These are phyloP conservation scores for Plasmodium chabaudi DNA, from an alignment of 169 alveolate species.

Conservation along the genomic window DNA sequence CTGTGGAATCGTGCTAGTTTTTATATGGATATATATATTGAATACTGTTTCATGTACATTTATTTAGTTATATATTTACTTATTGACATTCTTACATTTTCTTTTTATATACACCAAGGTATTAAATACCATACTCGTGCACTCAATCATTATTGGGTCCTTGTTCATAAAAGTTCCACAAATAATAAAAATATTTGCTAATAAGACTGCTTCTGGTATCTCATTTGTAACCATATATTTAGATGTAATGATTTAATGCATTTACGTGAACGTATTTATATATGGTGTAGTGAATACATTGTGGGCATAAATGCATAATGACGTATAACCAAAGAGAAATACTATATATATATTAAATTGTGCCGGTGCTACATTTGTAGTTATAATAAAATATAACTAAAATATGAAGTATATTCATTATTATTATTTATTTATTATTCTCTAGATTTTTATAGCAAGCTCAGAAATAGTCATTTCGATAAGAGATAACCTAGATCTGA, in stretches of 20 bases:
- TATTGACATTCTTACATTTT: slow-evolving; percentile 1
- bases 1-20: too few species aligned
- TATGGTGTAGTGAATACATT: slow-evolving; percentile 2
- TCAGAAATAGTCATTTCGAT: slow-evolving; percentile 44
- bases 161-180: slow-evolving; percentile 50
- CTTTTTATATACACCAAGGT: slow-evolving; percentile 15
- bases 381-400: too few species aligned
- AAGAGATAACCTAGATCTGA: slow-evolving; percentile 14
- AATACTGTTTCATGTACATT: too few species aligned
- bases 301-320: too few species aligned
- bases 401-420: too few species aligned
- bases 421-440: not conserved
- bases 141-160: slow-evolving; percentile 30
- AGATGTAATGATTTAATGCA: slow-evolving; percentile 25
- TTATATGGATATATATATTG: too few species aligned
- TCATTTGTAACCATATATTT: slow-evolving; percentile 27
- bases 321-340: too few species aligned
- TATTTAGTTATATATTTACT: too few species aligned
- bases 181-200: slow-evolving; percentile 25
- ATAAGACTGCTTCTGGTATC: slow-evolving; percentile 29
- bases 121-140: slow-evolving; percentile 22
- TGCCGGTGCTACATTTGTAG: too few species aligned
- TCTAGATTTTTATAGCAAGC: slow-evolving; percentile 29
- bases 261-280: not conserved
- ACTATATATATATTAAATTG: too few species aligned